Conservation (phyloP, 2,329 filamentous ascomycete species). For the Mariannaea elegans region DNA sequence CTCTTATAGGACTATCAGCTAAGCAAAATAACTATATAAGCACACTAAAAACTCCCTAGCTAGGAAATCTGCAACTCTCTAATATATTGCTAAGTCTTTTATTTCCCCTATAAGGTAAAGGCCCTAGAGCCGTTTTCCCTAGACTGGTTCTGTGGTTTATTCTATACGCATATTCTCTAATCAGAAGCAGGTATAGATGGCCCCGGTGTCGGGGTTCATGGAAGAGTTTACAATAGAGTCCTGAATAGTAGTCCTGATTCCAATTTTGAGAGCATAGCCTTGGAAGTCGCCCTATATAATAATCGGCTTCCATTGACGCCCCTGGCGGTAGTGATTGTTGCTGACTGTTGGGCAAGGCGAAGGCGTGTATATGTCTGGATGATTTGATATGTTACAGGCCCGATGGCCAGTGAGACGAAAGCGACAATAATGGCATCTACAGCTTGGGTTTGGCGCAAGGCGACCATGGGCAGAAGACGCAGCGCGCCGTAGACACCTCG, state of each 20-base stretch:
- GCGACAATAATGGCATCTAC: slow-evolving; percentile 8
- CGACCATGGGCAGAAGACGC: not conserved
- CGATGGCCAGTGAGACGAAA: slow-evolving; percentile 1
- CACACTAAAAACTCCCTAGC: too few species aligned
- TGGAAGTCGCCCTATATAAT: not conserved
- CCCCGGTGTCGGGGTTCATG: too few species aligned
- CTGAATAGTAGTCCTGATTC: not conserved
- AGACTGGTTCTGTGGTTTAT: too few species aligned
- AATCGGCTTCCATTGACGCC: too few species aligned
- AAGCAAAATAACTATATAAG: too few species aligned
- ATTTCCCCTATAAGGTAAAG: too few species aligned
- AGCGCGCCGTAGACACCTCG: slow-evolving; percentile 8
- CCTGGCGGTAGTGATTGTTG: not conserved
- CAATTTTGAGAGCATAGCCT: not conserved
- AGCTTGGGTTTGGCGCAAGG: not conserved
- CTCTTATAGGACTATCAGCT: too few species aligned
- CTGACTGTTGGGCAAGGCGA: not conserved
- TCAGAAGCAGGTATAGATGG: too few species aligned
- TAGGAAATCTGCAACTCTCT: too few species aligned
- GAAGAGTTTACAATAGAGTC: not conserved
- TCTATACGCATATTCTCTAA: too few species aligned
- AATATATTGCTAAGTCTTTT: too few species aligned
- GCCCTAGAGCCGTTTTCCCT: too few species aligned
- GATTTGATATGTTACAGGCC: not conserved
- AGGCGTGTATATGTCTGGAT: not conserved